Evolutionary conservation across 805 yeast species (phyloP).

Genomic region (Barnettozyma salicaria): DNA sequence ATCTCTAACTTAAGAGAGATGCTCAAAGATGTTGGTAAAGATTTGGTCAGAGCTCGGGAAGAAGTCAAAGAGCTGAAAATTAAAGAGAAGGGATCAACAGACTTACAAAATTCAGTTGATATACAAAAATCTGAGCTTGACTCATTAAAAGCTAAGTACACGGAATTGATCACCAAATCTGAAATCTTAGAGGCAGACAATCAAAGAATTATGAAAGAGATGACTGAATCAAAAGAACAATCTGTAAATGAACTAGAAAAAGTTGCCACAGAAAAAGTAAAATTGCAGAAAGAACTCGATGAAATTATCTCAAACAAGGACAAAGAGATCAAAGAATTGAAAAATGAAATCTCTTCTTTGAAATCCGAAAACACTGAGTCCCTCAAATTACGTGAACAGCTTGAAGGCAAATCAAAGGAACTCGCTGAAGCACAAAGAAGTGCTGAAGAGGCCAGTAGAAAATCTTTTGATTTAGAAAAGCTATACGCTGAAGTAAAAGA

Average conservation of each 20-base stretch:
- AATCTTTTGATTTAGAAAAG: neutral
- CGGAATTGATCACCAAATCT: conserved; percentile 27
- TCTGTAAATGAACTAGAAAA: neutral
- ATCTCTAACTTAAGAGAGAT: conserved; percentile 67
- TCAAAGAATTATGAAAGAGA: neutral
- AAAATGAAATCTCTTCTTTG: conserved; percentile 1
- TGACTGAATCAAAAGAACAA: neutral
- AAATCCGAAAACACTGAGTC: neutral
- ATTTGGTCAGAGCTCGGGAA: conserved; percentile 65
- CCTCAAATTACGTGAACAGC: neutral
- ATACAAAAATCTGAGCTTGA: conserved; percentile 25
- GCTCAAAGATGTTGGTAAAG: conserved; percentile 72
- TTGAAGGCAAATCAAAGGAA: neutral
- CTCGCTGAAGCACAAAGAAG: neutral
- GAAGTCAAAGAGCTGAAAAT: conserved; percentile 38
- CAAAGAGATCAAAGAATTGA: conserved; percentile 1
- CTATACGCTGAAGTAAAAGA: neutral
- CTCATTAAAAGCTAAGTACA: conserved; percentile 30
- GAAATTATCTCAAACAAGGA: conserved; percentile 5
- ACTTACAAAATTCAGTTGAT: conserved; percentile 16
- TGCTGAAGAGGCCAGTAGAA: neutral
- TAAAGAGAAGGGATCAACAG: neutral
- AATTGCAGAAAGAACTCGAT: conserved; percentile 5
- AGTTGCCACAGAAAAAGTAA: neutral
- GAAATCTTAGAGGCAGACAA: conserved; percentile 13